Percentiles rank a stretch among this genome's conserved stretches.
Conservation (phyloP, 2,329 filamentous ascomycete genomes). For the Ophioceras dolichostomum region DNA sequence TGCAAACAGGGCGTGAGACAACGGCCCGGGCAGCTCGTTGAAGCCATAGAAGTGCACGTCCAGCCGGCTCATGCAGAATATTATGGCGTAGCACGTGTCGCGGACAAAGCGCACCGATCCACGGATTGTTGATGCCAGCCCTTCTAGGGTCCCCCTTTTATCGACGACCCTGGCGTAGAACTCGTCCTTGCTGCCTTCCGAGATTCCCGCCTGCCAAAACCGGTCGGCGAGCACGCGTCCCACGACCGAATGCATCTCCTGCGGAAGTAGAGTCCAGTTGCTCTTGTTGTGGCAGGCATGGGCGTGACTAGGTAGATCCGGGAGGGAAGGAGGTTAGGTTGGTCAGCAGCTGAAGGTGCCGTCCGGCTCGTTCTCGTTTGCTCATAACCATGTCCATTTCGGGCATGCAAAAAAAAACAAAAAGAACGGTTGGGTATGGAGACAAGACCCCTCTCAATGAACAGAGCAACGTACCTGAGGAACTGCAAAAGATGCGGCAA, state of each 20-base stretch:
- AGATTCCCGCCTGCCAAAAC: conserved; percentile 98
- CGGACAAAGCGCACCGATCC: conserved; percentile 81
- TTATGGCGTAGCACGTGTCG: conserved; percentile 86
- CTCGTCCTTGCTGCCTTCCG: conserved; percentile 87
- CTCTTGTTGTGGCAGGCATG: conserved; percentile 81
- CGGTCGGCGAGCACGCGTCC: conserved; percentile 79
- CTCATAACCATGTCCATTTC: neutral
- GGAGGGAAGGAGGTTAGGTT: conserved; percentile 25
- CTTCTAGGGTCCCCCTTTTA: conserved; percentile 82
- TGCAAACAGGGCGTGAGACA: conserved; percentile 74
- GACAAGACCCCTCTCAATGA: neutral
- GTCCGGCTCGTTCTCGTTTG: conserved; percentile 8
- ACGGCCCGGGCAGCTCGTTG: conserved; percentile 64
- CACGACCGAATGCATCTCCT: conserved; percentile 66
- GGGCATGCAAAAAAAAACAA: too few relatives aligned
- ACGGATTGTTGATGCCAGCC: conserved; percentile 84
- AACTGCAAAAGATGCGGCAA: conserved; percentile 80
- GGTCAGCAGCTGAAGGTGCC: conserved; percentile 4
- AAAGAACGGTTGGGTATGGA: too few relatives aligned
- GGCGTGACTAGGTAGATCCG: conserved; percentile 52
- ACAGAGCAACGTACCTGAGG: conserved; percentile 53
- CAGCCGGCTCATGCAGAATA: conserved; percentile 85
- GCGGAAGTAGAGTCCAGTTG: conserved; percentile 69
- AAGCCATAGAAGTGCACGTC: conserved; percentile 88
- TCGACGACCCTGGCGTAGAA: conserved; percentile 88